These are phyloP conservation scores for Adiantum capillusveneris DNA, from an alignment of 75 land plant species.

Conservation along the genomic window DNA sequence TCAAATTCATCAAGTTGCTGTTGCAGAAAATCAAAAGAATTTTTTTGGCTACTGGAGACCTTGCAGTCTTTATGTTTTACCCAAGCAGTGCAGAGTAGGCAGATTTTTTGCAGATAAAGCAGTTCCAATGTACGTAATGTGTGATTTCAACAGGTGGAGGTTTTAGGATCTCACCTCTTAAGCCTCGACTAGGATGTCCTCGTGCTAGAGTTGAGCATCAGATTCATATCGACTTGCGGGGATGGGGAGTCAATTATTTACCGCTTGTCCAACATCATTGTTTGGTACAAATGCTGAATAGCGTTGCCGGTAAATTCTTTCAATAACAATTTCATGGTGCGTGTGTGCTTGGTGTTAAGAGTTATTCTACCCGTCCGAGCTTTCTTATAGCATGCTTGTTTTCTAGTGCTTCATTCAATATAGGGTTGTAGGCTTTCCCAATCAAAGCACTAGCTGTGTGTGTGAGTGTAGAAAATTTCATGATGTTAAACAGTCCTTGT, in stretches of 20 bases:
- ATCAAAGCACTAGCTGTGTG: too few species aligned
- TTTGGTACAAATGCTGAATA: slow-evolving; percentile 80
- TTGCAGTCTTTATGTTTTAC: too few species aligned
- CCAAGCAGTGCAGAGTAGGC: too few species aligned
- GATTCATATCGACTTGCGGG: slow-evolving; percentile 88
- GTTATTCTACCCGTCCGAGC: background rate
- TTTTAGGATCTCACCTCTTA: slow-evolving; percentile 69
- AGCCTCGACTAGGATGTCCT: slow-evolving; percentile 44
- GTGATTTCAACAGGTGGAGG: slow-evolving; percentile 63
- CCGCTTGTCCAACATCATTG: slow-evolving; percentile 75
- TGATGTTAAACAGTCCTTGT: too few species aligned
- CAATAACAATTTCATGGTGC: too few species aligned
- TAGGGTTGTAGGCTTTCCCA: background rate
- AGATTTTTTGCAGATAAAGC: too few species aligned
- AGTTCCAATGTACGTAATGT: background rate
- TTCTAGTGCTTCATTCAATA: background rate
- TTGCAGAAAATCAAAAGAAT: too few species aligned
- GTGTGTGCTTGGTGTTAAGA: too few species aligned
- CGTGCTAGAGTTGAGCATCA: slow-evolving; percentile 86
- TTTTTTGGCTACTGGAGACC: too few species aligned
- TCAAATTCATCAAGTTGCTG: too few species aligned
- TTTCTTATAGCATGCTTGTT: background rate
- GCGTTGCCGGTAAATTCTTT: slow-evolving; percentile 76
- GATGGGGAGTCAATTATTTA: slow-evolving; percentile 67
- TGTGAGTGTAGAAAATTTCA: too few species aligned